phyloP scores from a whole-genome alignment of 495 filamentous ascomycete species.

The Aspergillus baeticus region DNA sequence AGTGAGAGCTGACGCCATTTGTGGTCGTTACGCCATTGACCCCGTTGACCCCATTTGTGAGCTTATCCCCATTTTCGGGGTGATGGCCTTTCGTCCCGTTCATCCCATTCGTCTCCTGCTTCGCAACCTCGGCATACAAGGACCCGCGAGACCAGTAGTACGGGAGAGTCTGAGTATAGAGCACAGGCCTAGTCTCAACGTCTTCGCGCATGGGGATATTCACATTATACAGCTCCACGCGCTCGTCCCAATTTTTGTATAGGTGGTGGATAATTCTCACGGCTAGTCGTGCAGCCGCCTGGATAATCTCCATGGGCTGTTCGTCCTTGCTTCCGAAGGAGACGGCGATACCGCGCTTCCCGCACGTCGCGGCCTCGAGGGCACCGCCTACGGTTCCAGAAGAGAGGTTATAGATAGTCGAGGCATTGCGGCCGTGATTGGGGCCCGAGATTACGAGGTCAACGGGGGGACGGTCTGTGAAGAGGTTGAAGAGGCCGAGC shows the following conservation, averaged over 20 bases:
- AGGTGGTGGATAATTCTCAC: constrained; percentile 75
- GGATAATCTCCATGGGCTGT: constrained; percentile 66
- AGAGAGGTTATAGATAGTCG: constrained; percentile 83
- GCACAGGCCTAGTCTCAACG: constrained; percentile 59
- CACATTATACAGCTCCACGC: constrained; percentile 80
- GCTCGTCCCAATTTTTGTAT: constrained; percentile 66
- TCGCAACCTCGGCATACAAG: constrained; percentile 67
- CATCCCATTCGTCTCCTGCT: not conserved
- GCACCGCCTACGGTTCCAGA: constrained; percentile 90
- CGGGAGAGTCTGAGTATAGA: constrained; percentile 78
- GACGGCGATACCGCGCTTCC: constrained; percentile 72
- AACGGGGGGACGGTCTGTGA: constrained; percentile 66
- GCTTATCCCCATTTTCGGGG: not conserved
- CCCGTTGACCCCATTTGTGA: not conserved
- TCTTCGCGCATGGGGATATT: constrained; percentile 74
- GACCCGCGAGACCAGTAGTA: constrained; percentile 82
- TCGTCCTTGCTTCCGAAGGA: constrained; percentile 79
- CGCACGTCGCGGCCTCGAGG: constrained; percentile 85
- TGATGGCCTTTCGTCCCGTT: not conserved
- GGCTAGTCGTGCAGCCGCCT: constrained; percentile 63
- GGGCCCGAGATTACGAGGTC: constrained; percentile 89
- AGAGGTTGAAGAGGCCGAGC: constrained; percentile 87
- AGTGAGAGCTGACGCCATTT: not conserved
- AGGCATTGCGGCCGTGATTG: constrained; percentile 94
- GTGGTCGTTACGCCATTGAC: not conserved